Evolutionary conservation across 441 rosid species (phyloP).

Genomic region (Kokia cookei): DNA sequence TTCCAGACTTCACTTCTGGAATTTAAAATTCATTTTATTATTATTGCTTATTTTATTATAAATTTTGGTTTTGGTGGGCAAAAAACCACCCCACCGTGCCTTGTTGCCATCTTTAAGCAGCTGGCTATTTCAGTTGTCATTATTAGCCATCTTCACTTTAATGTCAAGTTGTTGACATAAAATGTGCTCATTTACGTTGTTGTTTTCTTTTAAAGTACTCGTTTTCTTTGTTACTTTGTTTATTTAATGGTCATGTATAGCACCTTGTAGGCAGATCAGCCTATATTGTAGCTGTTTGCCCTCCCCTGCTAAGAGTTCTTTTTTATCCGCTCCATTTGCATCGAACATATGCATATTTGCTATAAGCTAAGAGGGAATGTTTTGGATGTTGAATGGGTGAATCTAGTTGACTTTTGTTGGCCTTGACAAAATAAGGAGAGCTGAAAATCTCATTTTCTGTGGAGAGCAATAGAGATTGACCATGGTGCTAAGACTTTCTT

Average conservation of each 20-base stretch:
- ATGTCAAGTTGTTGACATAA: neutral
- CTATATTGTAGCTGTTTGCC: neutral
- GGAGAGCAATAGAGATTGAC: neutral
- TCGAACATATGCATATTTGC: neutral
- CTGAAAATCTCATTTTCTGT: neutral
- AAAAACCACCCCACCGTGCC: no score
- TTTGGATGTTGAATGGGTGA: neutral
- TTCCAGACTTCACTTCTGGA: slow-evolving; percentile 3
- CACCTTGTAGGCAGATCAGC: neutral
- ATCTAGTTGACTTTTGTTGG: neutral
- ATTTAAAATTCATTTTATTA: neutral
- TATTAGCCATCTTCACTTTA: neutral
- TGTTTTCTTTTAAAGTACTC: no score
- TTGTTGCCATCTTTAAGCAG: neutral
- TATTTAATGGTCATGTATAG: neutral
- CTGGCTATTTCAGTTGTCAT: neutral
- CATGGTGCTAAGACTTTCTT: neutral
- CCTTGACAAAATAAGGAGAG: neutral
- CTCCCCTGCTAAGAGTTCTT: neutral
- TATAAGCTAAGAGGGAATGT: neutral
- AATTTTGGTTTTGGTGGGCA: neutral
- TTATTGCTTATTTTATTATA: neutral
- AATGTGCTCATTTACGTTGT: neutral
- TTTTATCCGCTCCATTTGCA: neutral
- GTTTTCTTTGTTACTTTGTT: neutral